Conservation (phyloP, 441 rosid species). For the Arabidopsis lyrata region DNA sequence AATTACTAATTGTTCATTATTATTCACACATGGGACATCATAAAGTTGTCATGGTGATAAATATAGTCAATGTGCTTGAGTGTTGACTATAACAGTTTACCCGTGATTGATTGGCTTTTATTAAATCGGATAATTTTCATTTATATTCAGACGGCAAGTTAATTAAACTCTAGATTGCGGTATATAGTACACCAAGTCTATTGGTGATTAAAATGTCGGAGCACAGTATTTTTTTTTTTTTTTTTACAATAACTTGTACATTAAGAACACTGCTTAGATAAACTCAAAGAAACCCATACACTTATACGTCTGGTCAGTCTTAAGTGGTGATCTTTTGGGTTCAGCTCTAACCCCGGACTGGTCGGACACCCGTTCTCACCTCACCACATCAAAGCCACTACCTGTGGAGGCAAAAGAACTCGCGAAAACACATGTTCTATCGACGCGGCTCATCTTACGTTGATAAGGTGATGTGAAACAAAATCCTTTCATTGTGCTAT, state of each 20-base stretch:
- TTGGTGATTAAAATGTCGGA: too few species aligned
- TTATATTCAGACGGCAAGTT: too few species aligned
- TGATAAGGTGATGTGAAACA: background rate
- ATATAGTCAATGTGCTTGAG: constrained; percentile 25
- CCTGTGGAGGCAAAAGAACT: background rate
- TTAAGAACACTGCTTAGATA: too few species aligned
- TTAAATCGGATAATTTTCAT: background rate
- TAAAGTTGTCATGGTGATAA: constrained; percentile 29
- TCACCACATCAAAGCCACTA: background rate
- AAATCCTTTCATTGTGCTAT: too few species aligned
- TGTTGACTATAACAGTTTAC: constrained; percentile 26
- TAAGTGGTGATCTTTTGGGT: too few species aligned
- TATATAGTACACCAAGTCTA: background rate
- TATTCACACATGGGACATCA: constrained; percentile 32
- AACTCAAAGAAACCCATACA: background rate
- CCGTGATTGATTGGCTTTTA: constrained; percentile 31
- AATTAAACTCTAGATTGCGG: too few species aligned
- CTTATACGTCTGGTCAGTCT: background rate
- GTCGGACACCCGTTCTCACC: background rate
- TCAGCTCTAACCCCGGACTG: background rate
- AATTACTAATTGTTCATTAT: constrained; percentile 24
- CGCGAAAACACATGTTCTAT: too few species aligned
- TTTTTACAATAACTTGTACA: too few species aligned
- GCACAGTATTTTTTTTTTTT: too few species aligned
- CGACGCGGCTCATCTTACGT: background rate